Evolutionary conservation across 2,329 filamentous ascomycete species (phyloP).

Genomic region (Colletotrichum trifolii): DNA sequence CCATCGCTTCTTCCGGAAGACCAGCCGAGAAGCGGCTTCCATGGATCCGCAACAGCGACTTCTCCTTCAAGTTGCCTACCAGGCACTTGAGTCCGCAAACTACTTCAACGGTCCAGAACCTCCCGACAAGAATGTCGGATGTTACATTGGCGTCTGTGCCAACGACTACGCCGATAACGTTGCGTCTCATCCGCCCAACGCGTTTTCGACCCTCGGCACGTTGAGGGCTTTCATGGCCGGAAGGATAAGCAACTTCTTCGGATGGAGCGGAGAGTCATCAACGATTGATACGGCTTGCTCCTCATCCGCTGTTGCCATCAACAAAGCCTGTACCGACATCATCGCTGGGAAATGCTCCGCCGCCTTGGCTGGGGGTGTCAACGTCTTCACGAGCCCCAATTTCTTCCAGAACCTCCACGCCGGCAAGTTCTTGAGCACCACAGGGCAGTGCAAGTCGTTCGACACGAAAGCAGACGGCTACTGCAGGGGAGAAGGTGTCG

Average conservation of each 20-base stretch:
- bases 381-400: slow-evolving; percentile 43
- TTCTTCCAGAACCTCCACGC: slow-evolving; percentile 34
- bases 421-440: slow-evolving; percentile 43
- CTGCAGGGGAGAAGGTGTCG: slow-evolving; percentile 60
- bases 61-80: slow-evolving; percentile 48
- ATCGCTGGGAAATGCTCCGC: slow-evolving; percentile 45
- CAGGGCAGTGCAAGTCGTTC: slow-evolving; percentile 48
- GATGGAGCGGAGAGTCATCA: slow-evolving; percentile 48
- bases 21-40: slow-evolving; percentile 40
- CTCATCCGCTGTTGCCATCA: slow-evolving; percentile 49
- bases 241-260: slow-evolving; percentile 48
- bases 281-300: slow-evolving; percentile 53
- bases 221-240: slow-evolving; percentile 47
- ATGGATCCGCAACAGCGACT: slow-evolving; percentile 48
- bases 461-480: slow-evolving; percentile 57
- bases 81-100: slow-evolving; percentile 42
- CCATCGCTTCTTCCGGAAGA: slow-evolving; percentile 52
- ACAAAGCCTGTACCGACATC: slow-evolving; percentile 47
- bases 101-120: slow-evolving; percentile 39
- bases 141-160: slow-evolving; percentile 37
- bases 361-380: slow-evolving; percentile 54
- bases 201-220: slow-evolving; percentile 43
- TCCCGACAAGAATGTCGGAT: slow-evolving; percentile 44
- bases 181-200: slow-evolving; percentile 36
- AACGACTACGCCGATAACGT: slow-evolving; percentile 39